These are phyloP conservation scores for Botrytis galanthina DNA, from an alignment of 2,329 filamentous ascomycete genomes.

Conservation along the genomic window DNA sequence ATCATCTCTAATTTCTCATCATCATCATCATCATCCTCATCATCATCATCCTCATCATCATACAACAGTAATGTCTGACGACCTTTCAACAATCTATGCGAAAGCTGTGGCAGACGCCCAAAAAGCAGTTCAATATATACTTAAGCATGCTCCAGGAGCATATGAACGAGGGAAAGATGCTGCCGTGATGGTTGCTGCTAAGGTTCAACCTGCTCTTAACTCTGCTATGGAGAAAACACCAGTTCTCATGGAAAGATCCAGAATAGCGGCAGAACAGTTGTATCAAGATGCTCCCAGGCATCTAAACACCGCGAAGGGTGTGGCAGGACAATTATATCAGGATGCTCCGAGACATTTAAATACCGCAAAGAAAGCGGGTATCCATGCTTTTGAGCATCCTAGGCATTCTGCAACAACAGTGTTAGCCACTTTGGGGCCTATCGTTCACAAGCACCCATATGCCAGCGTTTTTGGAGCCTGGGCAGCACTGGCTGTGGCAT, in stretches of 20 bases:
- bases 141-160: constrained; percentile 10
- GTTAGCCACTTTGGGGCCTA: background rate
- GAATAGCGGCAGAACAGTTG: background rate
- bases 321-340: constrained; percentile 4
- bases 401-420: constrained; percentile 1
- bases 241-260: background rate
- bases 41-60: background rate
- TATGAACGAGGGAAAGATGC: constrained; percentile 15
- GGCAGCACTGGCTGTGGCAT: background rate
- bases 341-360: background rate
- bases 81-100: background rate
- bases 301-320: background rate
- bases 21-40: background rate
- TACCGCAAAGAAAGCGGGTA: constrained; percentile 1
- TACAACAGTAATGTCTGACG: constrained; percentile 3
- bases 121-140: background rate
- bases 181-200: background rate
- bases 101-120: constrained; percentile 11
- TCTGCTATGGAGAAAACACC: constrained; percentile 11
- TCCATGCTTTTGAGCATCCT: background rate
- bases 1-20: background rate
- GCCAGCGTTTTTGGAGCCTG: background rate
- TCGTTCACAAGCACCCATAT: background rate
- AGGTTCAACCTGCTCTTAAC: constrained; percentile 3
- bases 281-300: constrained; percentile 8